Conservation (phyloP, 768 basidiomycete genomes). For the Galerina marginata region DNA sequence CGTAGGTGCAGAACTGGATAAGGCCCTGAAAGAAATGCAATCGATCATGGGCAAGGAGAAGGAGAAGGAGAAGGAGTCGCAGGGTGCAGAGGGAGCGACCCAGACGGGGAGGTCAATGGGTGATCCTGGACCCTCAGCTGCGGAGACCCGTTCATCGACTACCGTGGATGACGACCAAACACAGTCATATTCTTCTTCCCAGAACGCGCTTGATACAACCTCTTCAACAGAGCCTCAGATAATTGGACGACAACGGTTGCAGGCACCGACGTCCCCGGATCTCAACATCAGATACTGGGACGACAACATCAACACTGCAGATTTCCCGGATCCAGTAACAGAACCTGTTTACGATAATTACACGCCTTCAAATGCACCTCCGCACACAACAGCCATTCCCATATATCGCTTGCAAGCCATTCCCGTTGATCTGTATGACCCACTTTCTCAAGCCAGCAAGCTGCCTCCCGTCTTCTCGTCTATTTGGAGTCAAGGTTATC, state of each 20-base stretch:
- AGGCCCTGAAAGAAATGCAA: constrained; percentile 75
- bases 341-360: constrained; percentile 28
- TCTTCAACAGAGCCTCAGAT: too few relatives aligned
- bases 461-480: constrained; percentile 11
- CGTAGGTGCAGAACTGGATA: constrained; percentile 61
- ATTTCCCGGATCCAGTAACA: constrained; percentile 24
- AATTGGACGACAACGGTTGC: too few relatives aligned
- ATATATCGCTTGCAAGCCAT: constrained; percentile 26
- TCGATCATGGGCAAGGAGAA: constrained; percentile 40
- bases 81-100: neutral
- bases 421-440: constrained; percentile 27
- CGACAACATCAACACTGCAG: neutral
- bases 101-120: neutral
- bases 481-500: constrained; percentile 73
- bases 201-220: too few relatives aligned
- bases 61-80: neutral
- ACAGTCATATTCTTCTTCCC: too few relatives aligned
- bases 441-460: neutral
- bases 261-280: neutral
- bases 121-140: neutral
- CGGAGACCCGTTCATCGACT: neutral
- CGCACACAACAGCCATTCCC: constrained; percentile 34
- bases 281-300: neutral
- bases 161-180: too few relatives aligned
- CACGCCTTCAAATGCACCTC: constrained; percentile 31